Base-by-base conservation (phyloP, 306 rosid genomes). In the Cicer judaicum region DNA sequence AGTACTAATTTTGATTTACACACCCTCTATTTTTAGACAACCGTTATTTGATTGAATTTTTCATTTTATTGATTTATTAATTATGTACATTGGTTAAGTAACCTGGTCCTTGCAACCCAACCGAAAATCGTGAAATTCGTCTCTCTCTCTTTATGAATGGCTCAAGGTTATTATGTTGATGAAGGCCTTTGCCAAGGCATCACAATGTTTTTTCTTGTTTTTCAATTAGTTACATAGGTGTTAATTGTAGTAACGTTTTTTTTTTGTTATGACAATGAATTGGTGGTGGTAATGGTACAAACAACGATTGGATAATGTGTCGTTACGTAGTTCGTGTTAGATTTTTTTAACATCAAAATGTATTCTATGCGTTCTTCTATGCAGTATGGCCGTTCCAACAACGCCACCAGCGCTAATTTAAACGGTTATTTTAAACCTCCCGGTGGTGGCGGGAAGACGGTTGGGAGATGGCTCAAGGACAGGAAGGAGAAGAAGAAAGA, bases 401-500 rank as follows among this genome's bases (percentile, higher is more conserved):
- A 82, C 68, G 59, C 72, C 34, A 38, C 72, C 21, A 38, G 9
- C 55, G 64, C 71, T 40, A 66, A 0, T 19, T 5, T 75, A 7
- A 85, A 75, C 29, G 36, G 57, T 49, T 88, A 86, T 61, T 76
- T 56, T 19, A 78, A 89, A 49, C 44, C 84, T 0, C 5, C 54
- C 2, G 42, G 70, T 0, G 75, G 83, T 0, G 91, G 96, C 0
- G 91, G 98, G 0, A 93, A 89, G 88, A 91, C 97, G 21, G 92
- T 93, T 0, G 98, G 98, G 3, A 81, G 98, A 81, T 93, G 98
- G 98, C 83, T 93, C 3, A 93, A 91, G 89, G 97, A 93, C 11
- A 72, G 98, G 81, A 93, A 66, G 82, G 98, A 93, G 89, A 93
- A 88, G 86, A 93, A 90, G 81, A 93, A 93, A 74, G 98, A 93